Evolutionary conservation across 768 basidiomycete species (phyloP).

Genomic region (Naematelia encephala): DNA sequence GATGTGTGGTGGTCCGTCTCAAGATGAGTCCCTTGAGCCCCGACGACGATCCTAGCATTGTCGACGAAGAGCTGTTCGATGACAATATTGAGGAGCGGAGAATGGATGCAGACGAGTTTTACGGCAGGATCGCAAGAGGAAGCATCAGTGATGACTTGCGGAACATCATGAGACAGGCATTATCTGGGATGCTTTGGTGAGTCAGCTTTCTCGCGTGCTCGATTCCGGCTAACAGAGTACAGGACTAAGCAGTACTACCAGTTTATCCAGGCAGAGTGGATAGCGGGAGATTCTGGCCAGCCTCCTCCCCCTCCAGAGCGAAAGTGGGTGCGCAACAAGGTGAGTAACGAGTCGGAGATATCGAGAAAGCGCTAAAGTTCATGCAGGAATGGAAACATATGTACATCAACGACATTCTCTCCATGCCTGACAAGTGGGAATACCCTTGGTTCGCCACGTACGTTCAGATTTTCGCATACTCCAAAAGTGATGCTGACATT

Average conservation of each 20-base stretch:
- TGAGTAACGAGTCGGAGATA: conserved; percentile 47
- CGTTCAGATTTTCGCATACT: conserved; percentile 16
- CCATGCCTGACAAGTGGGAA: conserved; percentile 99
- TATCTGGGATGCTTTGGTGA: conserved; percentile 92
- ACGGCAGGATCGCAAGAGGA: conserved; percentile 71
- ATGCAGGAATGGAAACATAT: conserved; percentile 89
- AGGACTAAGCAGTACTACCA: conserved; percentile 91
- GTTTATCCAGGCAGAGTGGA: conserved; percentile 95
- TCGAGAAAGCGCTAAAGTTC: conserved; percentile 5
- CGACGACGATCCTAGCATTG: conserved; percentile 71
- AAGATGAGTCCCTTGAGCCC: conserved; percentile 78
- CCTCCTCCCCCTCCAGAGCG: conserved; percentile 88
- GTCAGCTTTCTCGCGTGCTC: conserved; percentile 13
- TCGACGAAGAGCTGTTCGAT: conserved; percentile 87
- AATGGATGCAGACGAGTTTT: conserved; percentile 95
- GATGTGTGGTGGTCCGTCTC: conserved; percentile 89
- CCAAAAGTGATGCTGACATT: neutral
- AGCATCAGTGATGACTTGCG: conserved; percentile 86
- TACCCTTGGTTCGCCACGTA: conserved; percentile 96
- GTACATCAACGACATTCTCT: conserved; percentile 90
- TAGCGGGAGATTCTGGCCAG: conserved; percentile 91
- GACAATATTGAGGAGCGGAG: conserved; percentile 82
- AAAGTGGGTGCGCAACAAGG: conserved; percentile 77
- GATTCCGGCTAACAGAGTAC: neutral
- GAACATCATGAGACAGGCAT: conserved; percentile 93